Base-by-base conservation (phyloP, 23 red algal species). In the Chondrus crispus region DNA sequence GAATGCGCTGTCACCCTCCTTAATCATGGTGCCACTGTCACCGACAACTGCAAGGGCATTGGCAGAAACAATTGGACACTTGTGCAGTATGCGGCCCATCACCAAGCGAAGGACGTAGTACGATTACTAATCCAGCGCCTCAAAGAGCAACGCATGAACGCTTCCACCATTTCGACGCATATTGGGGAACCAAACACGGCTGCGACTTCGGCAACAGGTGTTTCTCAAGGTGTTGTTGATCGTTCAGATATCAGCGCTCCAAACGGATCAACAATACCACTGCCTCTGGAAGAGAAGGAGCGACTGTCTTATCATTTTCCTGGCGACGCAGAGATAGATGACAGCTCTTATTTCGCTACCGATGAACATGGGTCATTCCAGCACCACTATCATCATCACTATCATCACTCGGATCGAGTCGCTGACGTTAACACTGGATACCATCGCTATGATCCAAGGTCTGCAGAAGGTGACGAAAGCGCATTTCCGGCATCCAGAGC, bases 21-120 rank as follows among this genome's bases (percentile, higher is more conserved):
- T 39, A 50, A 84, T 2, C 77, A 84, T 45, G 62, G 57, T 30
- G 76, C 89, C 20, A 58, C 58, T 32, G 89, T 92, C 16, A 51
- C 89, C 35, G 89, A 92, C 13, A 92, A 57, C 38, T 82, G 76
- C 46, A 94, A 94, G 81, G 58, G 9, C 10, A 35, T 85, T 79
- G 87, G 89, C 1, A 45, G 63, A 0, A 87, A 68, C 18, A 84
- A 81, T 48, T 86, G 82, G 77, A 98, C 96, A 48, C 62, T 98
- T 1, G 96, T 98, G 32, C 96, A 98, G 63, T 58, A 93, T 75
- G 91, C 96, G 16, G 96, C 96, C 11, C 74, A 76, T 38, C 81
- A 57, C 80, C 76, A 84, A 4, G 72, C 82, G n/a, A 95, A 95
- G 54, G 96, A 98, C 50, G 74, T 98, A 5, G 91, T 98, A 40